These are phyloP conservation scores for Tricholoma sp. DNA, from an alignment of 768 basidiomycete species.

Conservation along the genomic window DNA sequence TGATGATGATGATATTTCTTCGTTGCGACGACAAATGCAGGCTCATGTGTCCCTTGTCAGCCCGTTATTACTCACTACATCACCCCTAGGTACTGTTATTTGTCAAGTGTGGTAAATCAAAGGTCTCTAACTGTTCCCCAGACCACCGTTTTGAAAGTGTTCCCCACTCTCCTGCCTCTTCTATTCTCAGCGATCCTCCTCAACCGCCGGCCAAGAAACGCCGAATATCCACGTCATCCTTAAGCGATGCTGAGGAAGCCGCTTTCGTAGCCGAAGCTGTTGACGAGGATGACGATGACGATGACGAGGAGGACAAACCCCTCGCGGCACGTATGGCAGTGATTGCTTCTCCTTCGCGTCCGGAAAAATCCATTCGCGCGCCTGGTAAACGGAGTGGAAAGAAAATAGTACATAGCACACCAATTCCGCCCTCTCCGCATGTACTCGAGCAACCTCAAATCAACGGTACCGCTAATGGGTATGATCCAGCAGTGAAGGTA, in stretches of 20 bases:
- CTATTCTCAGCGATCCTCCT: conserved; percentile 44
- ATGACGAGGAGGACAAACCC: conserved; percentile 57
- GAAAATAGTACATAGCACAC: conserved; percentile 56
- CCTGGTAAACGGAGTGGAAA: conserved; percentile 23
- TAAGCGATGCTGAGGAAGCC: conserved; percentile 43
- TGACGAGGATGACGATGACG: conserved; percentile 39
- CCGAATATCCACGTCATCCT: conserved; percentile 46
- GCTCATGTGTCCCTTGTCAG: conserved; percentile 46
- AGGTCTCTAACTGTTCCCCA: conserved; percentile 13
- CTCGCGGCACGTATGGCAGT: conserved; percentile 42
- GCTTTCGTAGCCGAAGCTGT: conserved; percentile 9
- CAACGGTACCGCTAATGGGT: conserved; percentile 37
- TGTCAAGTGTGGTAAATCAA: conserved; percentile 3
- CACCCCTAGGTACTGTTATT: conserved; percentile 46
- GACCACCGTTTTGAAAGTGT: conserved; percentile 27
- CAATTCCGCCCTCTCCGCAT: conserved; percentile 37
- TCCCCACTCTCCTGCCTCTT: conserved; percentile 43
- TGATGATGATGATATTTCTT: conserved; percentile 61
- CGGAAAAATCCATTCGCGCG: conserved; percentile 25
- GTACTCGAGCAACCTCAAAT: conserved; percentile 33
- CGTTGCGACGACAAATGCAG: conserved; percentile 67
- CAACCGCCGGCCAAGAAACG: conserved; percentile 46
- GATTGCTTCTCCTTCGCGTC: conserved; percentile 20
- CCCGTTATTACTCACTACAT: conserved; percentile 38
- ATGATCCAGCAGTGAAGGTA: conserved; percentile 53